These are phyloP conservation scores for Phyllosticta citribraziliensis DNA, from an alignment of 2,329 filamentous ascomycete species.

Conservation along the genomic window DNA sequence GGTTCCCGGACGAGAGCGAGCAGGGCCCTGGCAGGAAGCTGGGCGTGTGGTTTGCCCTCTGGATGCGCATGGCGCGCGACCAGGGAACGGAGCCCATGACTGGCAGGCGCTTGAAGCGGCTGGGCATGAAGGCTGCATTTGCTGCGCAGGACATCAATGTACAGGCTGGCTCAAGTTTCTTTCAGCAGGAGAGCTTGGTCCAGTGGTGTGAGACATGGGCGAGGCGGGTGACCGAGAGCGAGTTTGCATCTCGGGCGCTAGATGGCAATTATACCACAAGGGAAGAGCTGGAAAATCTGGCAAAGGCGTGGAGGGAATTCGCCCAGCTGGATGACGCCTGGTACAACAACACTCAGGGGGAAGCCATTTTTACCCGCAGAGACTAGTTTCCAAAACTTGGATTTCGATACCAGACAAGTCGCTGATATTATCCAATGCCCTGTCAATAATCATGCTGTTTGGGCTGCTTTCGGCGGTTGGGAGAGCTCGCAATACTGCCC, in stretches of 20 bases:
- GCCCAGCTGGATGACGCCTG: conserved; percentile 33
- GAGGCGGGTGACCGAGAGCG: conserved; percentile 25
- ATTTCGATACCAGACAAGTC: not conserved
- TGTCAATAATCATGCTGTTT: too few species aligned
- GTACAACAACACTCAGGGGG: conserved; percentile 33
- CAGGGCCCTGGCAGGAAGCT: conserved; percentile 18
- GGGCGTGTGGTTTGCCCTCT: conserved; percentile 25
- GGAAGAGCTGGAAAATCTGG: conserved; percentile 31
- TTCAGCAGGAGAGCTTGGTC: conserved; percentile 21
- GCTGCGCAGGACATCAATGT: conserved; percentile 14
- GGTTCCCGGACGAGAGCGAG: conserved; percentile 24
- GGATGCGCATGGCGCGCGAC: conserved; percentile 23
- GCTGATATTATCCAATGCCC: too few species aligned
- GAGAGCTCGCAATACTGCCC: too few species aligned
- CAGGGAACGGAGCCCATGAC: conserved; percentile 16
- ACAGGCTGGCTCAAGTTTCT: conserved; percentile 8
- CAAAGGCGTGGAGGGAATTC: conserved; percentile 31
- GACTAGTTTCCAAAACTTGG: not conserved
- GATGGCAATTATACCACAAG: conserved; percentile 28
- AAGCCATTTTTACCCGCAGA: conserved; percentile 23
- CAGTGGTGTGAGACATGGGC: conserved; percentile 34
- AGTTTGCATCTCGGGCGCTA: conserved; percentile 27
- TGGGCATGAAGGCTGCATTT: conserved; percentile 18
- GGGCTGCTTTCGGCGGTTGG: too few species aligned
- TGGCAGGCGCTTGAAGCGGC: conserved; percentile 20